Base-by-base conservation (phyloP, 805 yeast species). In the Spathaspora girioi region DNA sequence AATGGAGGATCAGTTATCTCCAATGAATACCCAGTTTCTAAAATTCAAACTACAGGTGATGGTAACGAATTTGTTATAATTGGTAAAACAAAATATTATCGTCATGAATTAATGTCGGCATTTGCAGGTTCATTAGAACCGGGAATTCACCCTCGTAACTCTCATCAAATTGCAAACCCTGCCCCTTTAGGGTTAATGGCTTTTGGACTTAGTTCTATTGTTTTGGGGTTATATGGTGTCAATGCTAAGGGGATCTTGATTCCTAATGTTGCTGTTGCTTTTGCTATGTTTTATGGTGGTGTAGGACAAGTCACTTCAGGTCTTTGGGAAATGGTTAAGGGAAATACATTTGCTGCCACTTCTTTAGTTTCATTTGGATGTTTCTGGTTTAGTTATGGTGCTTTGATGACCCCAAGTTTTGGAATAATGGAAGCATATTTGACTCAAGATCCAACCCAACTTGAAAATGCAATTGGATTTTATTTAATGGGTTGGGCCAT, bases 401-500 rank as follows among this genome's bases (percentile, higher is more conserved):
- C 77, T 49, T 66, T 80, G 6, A 66, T 69, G 52, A 75, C 80
- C 46, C 84, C 83, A 46, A 78, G 79, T 61, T 84, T 83, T 63
- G 83, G 83, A 23, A 79, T 82, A 27, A 68, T 63, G 0, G 64
- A 78, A 1, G 79, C 79, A 5, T 80, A 83, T 40, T 56, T 50
- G 15, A 61, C 53, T 35, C 75, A 75, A 51, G 60, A 73, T 6
- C 62, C 66, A 15, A 82, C 78, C 59, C 69, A 66, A 55, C 47
- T 69, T 19, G 64, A 64, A 42, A 79, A 82, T 56, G 85, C 82
- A 1, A 57, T 79, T 26, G 89, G 87, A 1, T 79, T 84, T 57
- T 83, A 73, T 63, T 61, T 83, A 26, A 62, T 82, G 2, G 87
- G 86, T 8, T 84, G 88, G 88, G 73, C 80, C 5, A 78, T 85